Percentiles rank a stretch among this genome's conserved stretches.
These are phyloP conservation scores for Miscanthus lutarioriparius DNA, from an alignment of 176 grass and related monocot genomes.

Conservation along the genomic window DNA sequence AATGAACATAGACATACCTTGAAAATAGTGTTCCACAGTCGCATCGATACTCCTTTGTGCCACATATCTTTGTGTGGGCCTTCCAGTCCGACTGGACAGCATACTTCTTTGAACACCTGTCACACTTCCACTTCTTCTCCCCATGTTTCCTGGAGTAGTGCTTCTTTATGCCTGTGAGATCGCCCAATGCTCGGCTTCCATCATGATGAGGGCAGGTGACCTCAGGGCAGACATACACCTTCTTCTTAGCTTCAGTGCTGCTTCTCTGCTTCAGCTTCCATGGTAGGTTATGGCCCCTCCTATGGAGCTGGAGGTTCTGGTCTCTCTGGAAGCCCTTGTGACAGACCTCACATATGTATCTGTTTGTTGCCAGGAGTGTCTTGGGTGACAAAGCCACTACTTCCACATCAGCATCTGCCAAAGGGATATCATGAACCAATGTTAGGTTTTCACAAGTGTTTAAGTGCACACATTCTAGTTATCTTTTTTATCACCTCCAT, in stretches of 20 bases:
- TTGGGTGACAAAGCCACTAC: conserved; percentile 64
- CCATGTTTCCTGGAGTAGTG: conserved; percentile 68
- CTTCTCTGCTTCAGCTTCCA: conserved; percentile 75
- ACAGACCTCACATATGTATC: conserved; percentile 65
- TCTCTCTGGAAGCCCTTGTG: conserved; percentile 71
- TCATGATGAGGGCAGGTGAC: conserved; percentile 58
- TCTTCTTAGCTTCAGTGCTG: conserved; percentile 55
- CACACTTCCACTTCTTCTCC: conserved; percentile 79
- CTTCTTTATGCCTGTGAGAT: conserved; percentile 68
- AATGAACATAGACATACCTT: conserved; percentile 45
- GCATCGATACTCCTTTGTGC: conserved; percentile 64
- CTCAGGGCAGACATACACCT: conserved; percentile 62
- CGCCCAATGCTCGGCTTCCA: conserved; percentile 48
- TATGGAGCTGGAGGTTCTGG: conserved; percentile 69
- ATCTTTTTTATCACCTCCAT: not conserved
- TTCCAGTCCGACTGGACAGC: conserved; percentile 79
- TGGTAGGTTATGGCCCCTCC: conserved; percentile 69
- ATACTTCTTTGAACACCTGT: conserved; percentile 70
- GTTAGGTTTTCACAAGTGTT: not conserved
- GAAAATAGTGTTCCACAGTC: conserved; percentile 69
- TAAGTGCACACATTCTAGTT: not conserved
- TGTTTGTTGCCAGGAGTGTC: conserved; percentile 57
- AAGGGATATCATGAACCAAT: conserved; percentile 21
- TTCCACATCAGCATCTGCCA: conserved; percentile 58
- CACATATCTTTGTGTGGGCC: conserved; percentile 67